Conservation (phyloP, 2,329 filamentous ascomycete genomes). For the Zymoseptoria brevis region DNA sequence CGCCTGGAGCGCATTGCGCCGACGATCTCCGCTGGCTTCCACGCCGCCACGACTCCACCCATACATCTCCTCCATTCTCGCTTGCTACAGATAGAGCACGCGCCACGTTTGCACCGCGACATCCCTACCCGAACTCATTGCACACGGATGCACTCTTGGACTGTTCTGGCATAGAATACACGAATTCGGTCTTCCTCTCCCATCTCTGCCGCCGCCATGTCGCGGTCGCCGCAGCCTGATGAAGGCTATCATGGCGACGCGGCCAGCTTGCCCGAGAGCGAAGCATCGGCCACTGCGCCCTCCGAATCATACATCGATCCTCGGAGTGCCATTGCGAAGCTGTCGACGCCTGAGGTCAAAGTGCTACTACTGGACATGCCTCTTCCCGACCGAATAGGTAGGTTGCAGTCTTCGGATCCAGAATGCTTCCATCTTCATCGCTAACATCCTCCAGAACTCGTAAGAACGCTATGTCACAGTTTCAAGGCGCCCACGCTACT, state of each 20-base stretch:
- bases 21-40: neutral
- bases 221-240: conserved; percentile 46
- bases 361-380: neutral
- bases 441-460: neutral
- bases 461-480: conserved; percentile 6
- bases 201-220: conserved; percentile 1
- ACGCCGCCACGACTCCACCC: neutral
- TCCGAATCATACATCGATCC: neutral
- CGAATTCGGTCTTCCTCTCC: neutral
- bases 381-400: neutral
- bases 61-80: neutral
- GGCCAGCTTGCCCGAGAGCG: conserved; percentile 40
- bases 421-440: neutral
- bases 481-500: conserved; percentile 13
- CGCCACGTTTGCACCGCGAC: neutral
- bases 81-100: neutral
- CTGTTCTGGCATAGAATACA: neutral
- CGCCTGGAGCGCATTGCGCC: neutral
- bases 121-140: neutral
- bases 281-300: conserved; percentile 11
- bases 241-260: conserved; percentile 78
- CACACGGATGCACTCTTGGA: neutral
- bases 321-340: neutral
- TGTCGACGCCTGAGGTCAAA: neutral
- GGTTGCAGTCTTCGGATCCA: neutral